Base-by-base conservation (phyloP, 179 eudicot species). In the Silene noctiflora region DNA sequence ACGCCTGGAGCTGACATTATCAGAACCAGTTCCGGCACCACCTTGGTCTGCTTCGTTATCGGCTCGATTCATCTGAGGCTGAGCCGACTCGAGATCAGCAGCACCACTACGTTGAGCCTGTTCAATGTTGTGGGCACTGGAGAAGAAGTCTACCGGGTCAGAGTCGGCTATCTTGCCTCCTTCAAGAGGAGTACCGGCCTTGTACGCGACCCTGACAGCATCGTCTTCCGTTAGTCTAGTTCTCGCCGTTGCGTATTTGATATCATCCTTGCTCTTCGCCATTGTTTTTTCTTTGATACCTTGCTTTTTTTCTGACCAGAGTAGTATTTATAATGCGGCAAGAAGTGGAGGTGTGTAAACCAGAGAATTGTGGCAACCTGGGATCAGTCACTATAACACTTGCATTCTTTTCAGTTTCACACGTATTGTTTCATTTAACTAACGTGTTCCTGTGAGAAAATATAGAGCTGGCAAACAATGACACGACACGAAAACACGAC, bases 101-200 rank as follows among this genome's bases (percentile, higher is more conserved):
- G 55, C 71, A 4, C 71, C 81, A 12, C 51, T 35, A 33, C 76
- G 63, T 39, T 71, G 64, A 53, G 72, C 81, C 13, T 74, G 27
- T 4, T 22, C 80, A 22, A 86, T 77, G 64, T 87, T 85, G 10
- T 73, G 84, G 56, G 90, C 86, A 59, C 74, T 55, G 2, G 87
- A 75, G 74, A 84, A 89, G 2, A 89, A 74, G 70, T 87, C 84
- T 8, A 89, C 82, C 0, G 85, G 85, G 10, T 89, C 84, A 21
- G 90, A 89, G 12, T 89, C 90, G 0, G 90, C 84, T 1, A 89
- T 89, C 70, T 85, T 87, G 2, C 90, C 89, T 0, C 67, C 84
- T 76, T 87, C 89, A 6, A 89, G 86, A 0, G 92, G 92, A 3
- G 86, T 81, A 29, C 85, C 87, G 11, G 82, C 87, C 39, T 62